These are phyloP conservation scores for Orbilia blumenaviensis DNA, from an alignment of 2,329 filamentous ascomycete species.

Conservation along the genomic window DNA sequence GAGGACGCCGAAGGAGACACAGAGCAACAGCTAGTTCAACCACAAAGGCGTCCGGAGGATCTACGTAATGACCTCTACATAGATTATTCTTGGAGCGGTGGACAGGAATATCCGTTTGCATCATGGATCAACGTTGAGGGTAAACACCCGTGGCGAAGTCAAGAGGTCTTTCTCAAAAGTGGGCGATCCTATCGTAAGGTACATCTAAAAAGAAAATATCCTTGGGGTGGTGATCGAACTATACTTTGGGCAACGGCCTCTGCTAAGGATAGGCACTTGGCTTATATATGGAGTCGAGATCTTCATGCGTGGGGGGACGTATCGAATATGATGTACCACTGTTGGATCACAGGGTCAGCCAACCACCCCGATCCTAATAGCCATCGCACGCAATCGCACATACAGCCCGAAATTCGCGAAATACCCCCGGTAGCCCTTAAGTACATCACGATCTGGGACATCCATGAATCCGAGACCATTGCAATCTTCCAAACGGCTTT, in stretches of 20 bases:
- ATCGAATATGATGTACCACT: not conserved
- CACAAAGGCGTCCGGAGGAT: no score
- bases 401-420: not conserved
- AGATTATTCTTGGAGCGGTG: slow-evolving; percentile 18
- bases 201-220: not conserved
- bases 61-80: no score
- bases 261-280: not conserved
- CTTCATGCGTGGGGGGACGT: not conserved
- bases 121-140: not conserved
- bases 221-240: not conserved
- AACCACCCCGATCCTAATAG: not conserved
- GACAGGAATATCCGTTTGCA: slow-evolving; percentile 10
- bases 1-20: no score
- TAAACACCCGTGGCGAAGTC: not conserved
- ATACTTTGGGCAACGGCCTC: slow-evolving; percentile 1
- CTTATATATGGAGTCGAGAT: slow-evolving; percentile 7
- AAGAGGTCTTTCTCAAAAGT: not conserved
- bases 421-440: not conserved
- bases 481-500: not conserved
- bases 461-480: not conserved
- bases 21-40: no score
- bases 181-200: not conserved
- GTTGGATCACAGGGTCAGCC: slow-evolving; percentile 8
- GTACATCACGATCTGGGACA: slow-evolving; percentile 19
- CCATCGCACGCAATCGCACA: not conserved